Evolutionary conservation across 2,329 filamentous ascomycete species (phyloP), one percentile per base, ranked within the genome.

Genomic region (Ceratocystiopsis minuta): DNA sequence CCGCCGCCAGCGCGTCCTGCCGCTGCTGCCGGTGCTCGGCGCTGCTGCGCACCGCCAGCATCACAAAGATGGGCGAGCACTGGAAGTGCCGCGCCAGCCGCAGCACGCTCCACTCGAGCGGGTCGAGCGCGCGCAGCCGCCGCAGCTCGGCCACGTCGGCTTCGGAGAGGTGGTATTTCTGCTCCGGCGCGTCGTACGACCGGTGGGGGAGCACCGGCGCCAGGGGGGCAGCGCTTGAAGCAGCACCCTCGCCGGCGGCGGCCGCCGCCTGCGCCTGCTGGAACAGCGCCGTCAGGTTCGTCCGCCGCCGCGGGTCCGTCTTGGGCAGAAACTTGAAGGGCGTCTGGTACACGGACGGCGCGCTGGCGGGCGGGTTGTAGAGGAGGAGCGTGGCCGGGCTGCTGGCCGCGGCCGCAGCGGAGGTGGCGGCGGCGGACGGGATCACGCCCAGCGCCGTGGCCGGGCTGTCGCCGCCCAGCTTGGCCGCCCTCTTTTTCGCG

Each of bases 301-400:
- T 63, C 41, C 60, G 58, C 24, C 70, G 66, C 38, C 70, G 66
- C 15, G 70, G 68, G 53, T 75, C 72, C 49, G 53, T 57, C 40
- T 62, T 65, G 42, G 75, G 75, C 28, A 79, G 67, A 59, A 79
- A 79, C 54, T 75, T 70, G 59, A 75, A 68, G 43, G 75, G 75
- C n/a, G 75, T 79, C 60, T 78, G 69, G 52, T 65, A 66, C 44
- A 75, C 72, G n/a, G 70, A 59, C 13, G 64, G 57, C 32, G 59
- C 60, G 37, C 64, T 59, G 31, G 63, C 58, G 36, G 65, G 65
- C 36, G 64, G 65, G 56, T 67, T 68, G 59, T 65, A 66, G 50
- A 67, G 57, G 51, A 67, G 62, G 9, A 28, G 24, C 24, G 24
- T 28, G 24, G 6, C 11, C 24, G 24, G 24, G 9, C 24, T 28